Base-by-base conservation (phyloP, 148 eudicot genomes). In the Rhododendron mucronatum region DNA sequence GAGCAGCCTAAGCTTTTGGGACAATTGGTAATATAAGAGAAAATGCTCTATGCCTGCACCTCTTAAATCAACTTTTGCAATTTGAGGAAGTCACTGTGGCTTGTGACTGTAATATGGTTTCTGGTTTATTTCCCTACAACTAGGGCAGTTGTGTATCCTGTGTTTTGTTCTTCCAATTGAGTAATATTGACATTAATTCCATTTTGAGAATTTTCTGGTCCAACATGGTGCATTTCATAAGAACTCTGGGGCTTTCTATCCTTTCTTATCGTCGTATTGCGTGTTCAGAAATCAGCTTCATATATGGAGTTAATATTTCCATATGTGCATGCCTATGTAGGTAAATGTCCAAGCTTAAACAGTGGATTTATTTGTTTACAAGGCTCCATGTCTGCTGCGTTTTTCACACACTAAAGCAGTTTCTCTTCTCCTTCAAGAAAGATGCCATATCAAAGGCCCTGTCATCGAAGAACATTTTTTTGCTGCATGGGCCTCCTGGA, bases 401-500 rank as follows among this genome's bases (percentile, higher is more conserved):
- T 77, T 41, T 81, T 47, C 55, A 18, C 23, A 37, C 33, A 87
- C 90, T 88, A 83, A 90, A 84, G 50, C 69, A 18, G 45, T 39
- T 82, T 47, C 45, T 85, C 74, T 85, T 84, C 59, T 83, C 33
- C 82, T 85, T 87, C 57, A 89, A 96, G 99, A 96, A 92, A 96
- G 94, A 89, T 90, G 99, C 99, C 83, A 91, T 96, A 83, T 82
- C 95, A 77, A 96, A 93, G 89, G 97, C 99, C 41, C 85, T 96
- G 63, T 93, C 97, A 79, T 95, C 98, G 91, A 96, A 95, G 90
- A 92, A 96, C 84, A 88, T 96, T 53, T 95, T 96, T 89, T 90
- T 96, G 94, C 90, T 96, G 79, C 99, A 96, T 80, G 99, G 99
- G 78, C 99, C 99, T 92, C 99, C 99, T 87, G 99, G 99, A 88